Evolutionary conservation across 495 filamentous ascomycete species (phyloP).

Genomic region (Ascobolus immersus): DNA sequence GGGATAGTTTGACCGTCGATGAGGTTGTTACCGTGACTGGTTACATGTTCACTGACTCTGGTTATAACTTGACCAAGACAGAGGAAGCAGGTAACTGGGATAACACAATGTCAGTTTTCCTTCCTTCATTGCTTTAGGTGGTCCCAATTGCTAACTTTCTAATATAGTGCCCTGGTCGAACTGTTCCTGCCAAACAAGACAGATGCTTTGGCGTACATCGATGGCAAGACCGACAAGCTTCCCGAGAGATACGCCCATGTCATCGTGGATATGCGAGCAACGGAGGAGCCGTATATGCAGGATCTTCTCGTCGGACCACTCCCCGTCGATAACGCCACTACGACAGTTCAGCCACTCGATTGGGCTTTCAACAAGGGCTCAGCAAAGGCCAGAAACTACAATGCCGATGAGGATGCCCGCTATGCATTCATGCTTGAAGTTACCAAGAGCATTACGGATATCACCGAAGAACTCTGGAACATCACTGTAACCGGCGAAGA

Average conservation of each 20-base stretch:
- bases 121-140: too few species aligned
- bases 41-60: constrained; percentile 15
- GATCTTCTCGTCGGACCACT: constrained; percentile 24
- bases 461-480: constrained; percentile 17
- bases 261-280: constrained; percentile 19
- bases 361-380: constrained; percentile 21
- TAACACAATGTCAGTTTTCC: too few species aligned
- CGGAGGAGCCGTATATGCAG: constrained; percentile 20
- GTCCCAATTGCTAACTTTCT: too few species aligned
- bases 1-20: constrained; percentile 11
- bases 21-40: constrained; percentile 13
- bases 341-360: constrained; percentile 18
- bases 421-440: constrained; percentile 15
- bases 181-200: constrained; percentile 28
- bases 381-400: constrained; percentile 20
- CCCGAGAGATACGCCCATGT: constrained; percentile 27
- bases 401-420: constrained; percentile 16
- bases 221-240: constrained; percentile 13
- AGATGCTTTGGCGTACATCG: constrained; percentile 22
- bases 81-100: constrained; percentile 14
- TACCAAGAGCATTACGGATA: constrained; percentile 17
- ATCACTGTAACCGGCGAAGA: constrained; percentile 14
- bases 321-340: constrained; percentile 19
- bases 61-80: constrained; percentile 15
- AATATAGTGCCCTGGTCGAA: too few species aligned